These are phyloP conservation scores for Saturnispora hagleri DNA, from an alignment of 805 yeast species.

Conservation along the genomic window DNA sequence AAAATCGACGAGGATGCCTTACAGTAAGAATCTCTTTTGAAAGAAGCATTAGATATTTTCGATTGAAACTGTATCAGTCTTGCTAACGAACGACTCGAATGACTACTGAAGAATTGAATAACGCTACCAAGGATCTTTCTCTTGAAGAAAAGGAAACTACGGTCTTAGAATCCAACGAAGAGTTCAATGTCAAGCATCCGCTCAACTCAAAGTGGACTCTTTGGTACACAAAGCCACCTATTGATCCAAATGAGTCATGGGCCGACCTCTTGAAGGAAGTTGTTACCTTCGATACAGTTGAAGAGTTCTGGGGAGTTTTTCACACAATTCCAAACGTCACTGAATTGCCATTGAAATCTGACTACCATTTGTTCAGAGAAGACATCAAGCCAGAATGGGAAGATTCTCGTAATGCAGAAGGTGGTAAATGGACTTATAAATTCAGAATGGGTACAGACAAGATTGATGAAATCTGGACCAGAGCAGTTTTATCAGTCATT, in stretches of 20 bases:
- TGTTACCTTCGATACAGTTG: constrained; percentile 86
- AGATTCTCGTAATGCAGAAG: constrained; percentile 74
- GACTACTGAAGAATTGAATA: constrained; percentile 28
- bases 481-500: constrained; percentile 79
- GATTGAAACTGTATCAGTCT: not conserved
- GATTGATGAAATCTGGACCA: constrained; percentile 86
- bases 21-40: not conserved
- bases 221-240: constrained; percentile 95
- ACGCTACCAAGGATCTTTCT: constrained; percentile 28
- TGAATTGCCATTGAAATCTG: constrained; percentile 85
- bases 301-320: constrained; percentile 97
- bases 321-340: constrained; percentile 88
- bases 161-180: constrained; percentile 50
- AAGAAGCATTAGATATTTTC: not conserved
- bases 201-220: constrained; percentile 87
- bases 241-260: constrained; percentile 77
- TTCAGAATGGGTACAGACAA: constrained; percentile 52
- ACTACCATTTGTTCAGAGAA: constrained; percentile 89
- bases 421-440: constrained; percentile 91
- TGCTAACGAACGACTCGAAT: constrained; percentile 13
- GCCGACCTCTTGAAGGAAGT: constrained; percentile 87
- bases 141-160: constrained; percentile 34
- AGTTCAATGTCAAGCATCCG: constrained; percentile 77
- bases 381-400: constrained; percentile 99
- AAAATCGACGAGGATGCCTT: constrained; percentile 1